Evolutionary conservation across 2,329 filamentous ascomycete species (phyloP), one percentile per base, ranked within the genome.

Genomic region (Cladosporium sp.): DNA sequence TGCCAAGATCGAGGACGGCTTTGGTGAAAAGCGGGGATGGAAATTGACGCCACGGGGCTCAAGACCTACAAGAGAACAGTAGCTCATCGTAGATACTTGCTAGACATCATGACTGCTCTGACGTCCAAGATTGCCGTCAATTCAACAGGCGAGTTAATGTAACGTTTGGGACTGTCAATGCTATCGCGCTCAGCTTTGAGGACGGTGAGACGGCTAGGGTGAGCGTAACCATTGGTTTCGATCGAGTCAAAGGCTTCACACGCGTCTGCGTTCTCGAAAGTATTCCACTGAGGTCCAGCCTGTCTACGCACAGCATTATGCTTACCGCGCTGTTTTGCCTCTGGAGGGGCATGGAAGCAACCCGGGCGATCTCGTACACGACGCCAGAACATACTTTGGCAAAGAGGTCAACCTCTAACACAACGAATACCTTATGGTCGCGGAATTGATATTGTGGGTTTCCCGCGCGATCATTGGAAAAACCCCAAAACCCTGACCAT

Each of bases 191-290:
- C 40, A 25, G 40, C 8, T 45, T 45, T 4, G 24, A 25, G 40
- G 13, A 25, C 40, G 19, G 40, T 3, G 40, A 45, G 40, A 25
- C 40, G 7, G 8, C 19, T 12, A 45, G 40, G 8, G 40, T 45
- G 40, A 25, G 40, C 10, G 24, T 19, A 17, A 75, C 13, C 78
- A 36, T 36, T 36, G 35, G 12, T 6, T 36, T 12, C 35, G 12
- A 36, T n/a, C 13, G 35, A 2, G 35, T 36, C 35, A 36, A 36
- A 36, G 5, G 35, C 12, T 36, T 36, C 35, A 36, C 35, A 12
- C 35, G 35, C 35, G 35, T 12, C 35, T n/a, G 17, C 17, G 35
- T 36, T 36, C 35, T 36, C 9, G 9, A n/a, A 36, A 36, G 3
- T 9, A 36, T 15, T 2, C 35, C 13, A 15, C 13, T 4, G 35